Percentiles rank a stretch among this genome's conserved stretches.
These are phyloP conservation scores for Amanita brunnescens DNA, from an alignment of 768 basidiomycete species.

Conservation along the genomic window DNA sequence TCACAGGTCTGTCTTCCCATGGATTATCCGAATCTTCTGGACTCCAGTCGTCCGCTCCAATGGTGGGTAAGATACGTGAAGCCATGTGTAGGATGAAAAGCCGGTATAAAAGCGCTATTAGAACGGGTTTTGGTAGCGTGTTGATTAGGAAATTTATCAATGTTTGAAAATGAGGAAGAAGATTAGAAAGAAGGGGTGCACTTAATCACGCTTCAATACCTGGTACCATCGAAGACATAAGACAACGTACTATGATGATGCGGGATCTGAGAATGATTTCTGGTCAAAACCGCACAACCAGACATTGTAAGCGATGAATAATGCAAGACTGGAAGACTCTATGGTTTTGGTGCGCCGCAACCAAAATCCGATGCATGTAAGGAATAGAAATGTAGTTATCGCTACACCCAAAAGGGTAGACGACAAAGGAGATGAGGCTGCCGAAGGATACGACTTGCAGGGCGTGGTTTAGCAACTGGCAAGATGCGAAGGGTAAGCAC, in stretches of 20 bases:
- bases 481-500: conserved; percentile 20
- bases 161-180: conserved; percentile 74
- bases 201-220: conserved; percentile 25
- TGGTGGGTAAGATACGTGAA: conserved; percentile 75
- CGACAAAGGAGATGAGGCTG: conserved; percentile 76
- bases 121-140: conserved; percentile 78
- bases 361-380: conserved; percentile 87
- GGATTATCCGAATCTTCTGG: conserved; percentile 53
- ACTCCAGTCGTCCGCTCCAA: conserved; percentile 77
- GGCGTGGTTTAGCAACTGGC: conserved; percentile 10
- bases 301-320: conserved; percentile 85
- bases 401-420: conserved; percentile 86
- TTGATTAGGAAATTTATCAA: conserved; percentile 76
- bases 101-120: conserved; percentile 73
- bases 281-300: conserved; percentile 84
- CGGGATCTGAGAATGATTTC: conserved; percentile 61
- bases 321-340: conserved; percentile 79
- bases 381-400: conserved; percentile 80
- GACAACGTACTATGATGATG: conserved; percentile 63
- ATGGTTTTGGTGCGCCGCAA: conserved; percentile 86
- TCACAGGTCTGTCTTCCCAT: conserved; percentile 71
- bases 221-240: not conserved
- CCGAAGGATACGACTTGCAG: conserved; percentile 67
- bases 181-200: conserved; percentile 68
- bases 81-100: conserved; percentile 75